Evolutionary conservation across 768 basidiomycete species (phyloP), one percentile per base, ranked within the genome.

Genomic region (Amanita molliuscula): DNA sequence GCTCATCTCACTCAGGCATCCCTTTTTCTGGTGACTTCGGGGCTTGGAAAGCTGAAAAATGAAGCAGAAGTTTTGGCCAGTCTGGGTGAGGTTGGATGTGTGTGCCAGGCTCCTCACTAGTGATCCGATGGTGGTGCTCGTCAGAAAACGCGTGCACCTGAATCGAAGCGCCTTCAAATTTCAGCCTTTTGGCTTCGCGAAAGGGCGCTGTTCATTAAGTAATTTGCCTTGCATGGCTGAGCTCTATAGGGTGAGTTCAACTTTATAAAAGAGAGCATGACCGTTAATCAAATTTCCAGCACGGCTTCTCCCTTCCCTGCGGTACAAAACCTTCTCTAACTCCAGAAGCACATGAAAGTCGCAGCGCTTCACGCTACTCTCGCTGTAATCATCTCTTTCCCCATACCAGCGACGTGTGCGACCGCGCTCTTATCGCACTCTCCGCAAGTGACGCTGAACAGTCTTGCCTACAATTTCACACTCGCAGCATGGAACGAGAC

Each of bases 401-500:
- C 13, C 31, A 13, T 49, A 35, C 26, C 6, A 11, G 26, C 9
- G 2, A 15, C 10, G 4, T 7, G 26, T 13, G 9, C 36, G 8
- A 40, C 31, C 11, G 4, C 35, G 6, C 3, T 41, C 13, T 26
- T 41, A 2, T 23, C 16, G 18, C 41, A 40, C 6, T 26, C 26
- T 33, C 26, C 48, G 13, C 7, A 10, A 11, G 18, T 35, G 7
- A 23, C 42, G 6, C 40, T 47, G 9, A 36, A 36, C 18, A 20
- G 44, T 47, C 56, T 69, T 20, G 53, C 65, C 13, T 65, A 60
- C 53, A 69, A 70, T 54, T 74, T 78, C 60, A 75, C 70, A 6
- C 65, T 79, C 33, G 63, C 70, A 29, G 76, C 75, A 4, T 58
- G 60, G 50, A 75, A 76, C 56, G 56, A 61, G 11, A 68, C 72